phyloP scores from a whole-genome alignment of 495 filamentous ascomycete species.

The Apodospora peruviana region DNA sequence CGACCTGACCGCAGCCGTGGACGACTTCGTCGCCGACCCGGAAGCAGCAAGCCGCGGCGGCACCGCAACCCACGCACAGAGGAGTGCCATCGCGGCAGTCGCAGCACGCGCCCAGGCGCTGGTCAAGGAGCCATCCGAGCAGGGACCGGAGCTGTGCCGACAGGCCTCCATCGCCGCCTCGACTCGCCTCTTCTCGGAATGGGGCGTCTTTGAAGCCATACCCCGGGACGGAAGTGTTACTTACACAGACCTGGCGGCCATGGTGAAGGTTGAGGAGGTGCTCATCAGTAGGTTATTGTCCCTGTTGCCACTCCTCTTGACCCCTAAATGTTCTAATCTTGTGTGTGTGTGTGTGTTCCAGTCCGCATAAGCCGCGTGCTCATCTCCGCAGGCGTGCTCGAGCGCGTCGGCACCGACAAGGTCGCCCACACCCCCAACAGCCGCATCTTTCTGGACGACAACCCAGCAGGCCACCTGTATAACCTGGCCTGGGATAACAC shows the following conservation, averaged over 20 bases:
- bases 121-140: too few species aligned
- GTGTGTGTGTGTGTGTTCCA: background rate
- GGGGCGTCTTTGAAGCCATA: constrained; percentile 2
- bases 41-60: too few species aligned
- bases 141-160: too few species aligned
- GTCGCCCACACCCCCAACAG: constrained; percentile 5
- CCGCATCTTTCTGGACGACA: background rate
- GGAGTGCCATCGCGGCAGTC: too few species aligned
- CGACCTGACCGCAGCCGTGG: too few species aligned
- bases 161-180: background rate
- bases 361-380: background rate
- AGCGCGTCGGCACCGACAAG: background rate
- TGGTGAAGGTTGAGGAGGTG: background rate
- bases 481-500: constrained; percentile 5
- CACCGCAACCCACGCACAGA: too few species aligned
- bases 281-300: background rate
- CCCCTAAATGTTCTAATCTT: background rate
- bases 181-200: background rate
- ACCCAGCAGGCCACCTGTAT: background rate
- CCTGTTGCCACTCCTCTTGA: background rate
- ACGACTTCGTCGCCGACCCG: too few species aligned
- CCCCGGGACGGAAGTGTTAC: background rate
- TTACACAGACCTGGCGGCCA: background rate
- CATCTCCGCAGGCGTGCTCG: background rate
- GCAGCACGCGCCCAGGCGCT: too few species aligned